Conservation (phyloP, 306 rosid species). For the Vigna radiata region DNA sequence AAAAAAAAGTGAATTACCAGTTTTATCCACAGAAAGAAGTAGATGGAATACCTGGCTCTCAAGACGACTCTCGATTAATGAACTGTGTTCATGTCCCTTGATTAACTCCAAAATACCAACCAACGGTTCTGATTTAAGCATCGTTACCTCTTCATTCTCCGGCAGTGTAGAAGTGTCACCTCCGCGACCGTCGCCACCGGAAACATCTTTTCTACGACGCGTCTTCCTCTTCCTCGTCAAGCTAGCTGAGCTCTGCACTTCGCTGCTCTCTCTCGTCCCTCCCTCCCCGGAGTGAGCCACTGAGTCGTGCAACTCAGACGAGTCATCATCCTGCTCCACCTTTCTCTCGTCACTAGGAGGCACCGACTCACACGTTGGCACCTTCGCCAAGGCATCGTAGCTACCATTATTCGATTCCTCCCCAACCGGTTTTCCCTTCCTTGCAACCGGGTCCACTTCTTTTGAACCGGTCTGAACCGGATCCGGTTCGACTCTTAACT, state of each 20-base stretch:
- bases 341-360: slow-evolving; percentile 59
- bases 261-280: slow-evolving; percentile 71
- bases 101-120: slow-evolving; percentile 59
- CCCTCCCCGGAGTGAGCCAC: slow-evolving; percentile 65
- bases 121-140: slow-evolving; percentile 67
- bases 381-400: slow-evolving; percentile 60
- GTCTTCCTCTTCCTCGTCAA: slow-evolving; percentile 59
- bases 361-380: slow-evolving; percentile 50
- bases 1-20: slow-evolving; percentile 37
- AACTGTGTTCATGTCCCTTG: slow-evolving; percentile 60
- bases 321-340: slow-evolving; percentile 51
- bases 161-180: slow-evolving; percentile 5
- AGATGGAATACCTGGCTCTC: slow-evolving; percentile 67
- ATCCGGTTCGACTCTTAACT: slow-evolving; percentile 29
- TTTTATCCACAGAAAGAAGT: slow-evolving; percentile 34
- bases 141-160: slow-evolving; percentile 40
- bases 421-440: slow-evolving; percentile 46
- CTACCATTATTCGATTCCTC: slow-evolving; percentile 78
- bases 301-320: slow-evolving; percentile 70
- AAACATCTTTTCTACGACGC: slow-evolving; percentile 51
- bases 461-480: slow-evolving; percentile 42
- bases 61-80: slow-evolving; percentile 77
- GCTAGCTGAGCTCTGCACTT: slow-evolving; percentile 86
- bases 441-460: slow-evolving; percentile 41
- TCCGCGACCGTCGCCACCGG: slow-evolving; percentile 35